Conservation (phyloP, 163 green algal genomes). For the Chlorella variabilis region DNA sequence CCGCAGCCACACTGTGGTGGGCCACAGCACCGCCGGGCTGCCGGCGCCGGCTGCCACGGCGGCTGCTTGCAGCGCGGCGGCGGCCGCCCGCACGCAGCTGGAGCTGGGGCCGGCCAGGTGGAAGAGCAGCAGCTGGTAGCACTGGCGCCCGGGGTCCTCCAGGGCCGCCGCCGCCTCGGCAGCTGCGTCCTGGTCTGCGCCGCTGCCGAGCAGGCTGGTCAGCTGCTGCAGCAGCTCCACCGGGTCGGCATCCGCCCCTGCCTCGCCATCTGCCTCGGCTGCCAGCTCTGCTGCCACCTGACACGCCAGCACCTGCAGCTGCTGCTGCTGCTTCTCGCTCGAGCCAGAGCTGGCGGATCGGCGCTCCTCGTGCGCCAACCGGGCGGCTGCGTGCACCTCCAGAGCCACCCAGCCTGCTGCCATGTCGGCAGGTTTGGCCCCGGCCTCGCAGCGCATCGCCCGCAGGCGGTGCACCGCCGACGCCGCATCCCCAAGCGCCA, state of each 20-base stretch:
- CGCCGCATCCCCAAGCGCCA: constrained; percentile 8
- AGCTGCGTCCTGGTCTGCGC: not conserved
- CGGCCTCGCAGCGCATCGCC: not conserved
- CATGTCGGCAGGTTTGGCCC: not conserved
- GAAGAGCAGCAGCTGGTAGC: constrained; percentile 12
- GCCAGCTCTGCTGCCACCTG: too few species aligned
- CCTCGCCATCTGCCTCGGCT: constrained; percentile 18
- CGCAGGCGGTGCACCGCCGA: not conserved
- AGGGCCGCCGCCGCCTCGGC: not conserved
- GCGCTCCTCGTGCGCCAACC: constrained; percentile 4
- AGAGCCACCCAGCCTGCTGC: not conserved
- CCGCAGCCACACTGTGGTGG: constrained; percentile 14
- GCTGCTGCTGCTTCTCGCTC: not conserved
- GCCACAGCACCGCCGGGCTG: constrained; percentile 10
- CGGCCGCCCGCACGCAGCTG: not conserved
- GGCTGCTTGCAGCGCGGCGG: not conserved
- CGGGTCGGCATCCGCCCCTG: not conserved
- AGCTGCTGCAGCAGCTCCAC: constrained; percentile 6
- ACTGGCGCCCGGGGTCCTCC: not conserved
- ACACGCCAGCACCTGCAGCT: not conserved
- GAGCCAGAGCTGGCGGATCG: too few species aligned
- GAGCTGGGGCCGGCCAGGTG: not conserved
- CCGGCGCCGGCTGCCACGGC: not conserved
- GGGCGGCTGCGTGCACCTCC: not conserved
- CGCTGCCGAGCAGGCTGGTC: not conserved